A percentile compares a stretch with the other conserved stretches of the same genome.
phyloP scores from a whole-genome alignment of 352 stramenopile species.

The Phytophthora podocarpi region DNA sequence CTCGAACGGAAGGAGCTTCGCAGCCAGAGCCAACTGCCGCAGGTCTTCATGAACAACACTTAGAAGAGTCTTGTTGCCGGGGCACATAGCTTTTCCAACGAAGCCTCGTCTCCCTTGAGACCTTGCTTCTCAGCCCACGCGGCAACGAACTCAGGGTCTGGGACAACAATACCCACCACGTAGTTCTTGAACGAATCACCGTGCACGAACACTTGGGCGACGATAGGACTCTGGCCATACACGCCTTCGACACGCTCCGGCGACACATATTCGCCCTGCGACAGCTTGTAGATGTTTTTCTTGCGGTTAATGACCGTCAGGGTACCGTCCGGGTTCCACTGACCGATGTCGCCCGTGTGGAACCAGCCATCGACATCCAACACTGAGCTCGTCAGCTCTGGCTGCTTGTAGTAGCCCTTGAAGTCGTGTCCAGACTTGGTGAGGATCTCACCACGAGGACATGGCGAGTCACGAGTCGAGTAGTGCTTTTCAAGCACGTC shows the following conservation, averaged over 20 bases:
- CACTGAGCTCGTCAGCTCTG: conserved; percentile 83
- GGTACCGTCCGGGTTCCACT: conserved; percentile 91
- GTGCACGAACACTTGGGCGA: conserved; percentile 94
- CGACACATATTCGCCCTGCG: conserved; percentile 95
- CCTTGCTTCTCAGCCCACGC: conserved; percentile 43
- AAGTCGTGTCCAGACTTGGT: conserved; percentile 73
- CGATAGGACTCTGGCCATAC: conserved; percentile 89
- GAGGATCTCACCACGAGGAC: conserved; percentile 46
- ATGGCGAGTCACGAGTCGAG: conserved; percentile 56
- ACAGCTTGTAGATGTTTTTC: conserved; percentile 94
- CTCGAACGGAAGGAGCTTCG: conserved; percentile 93
- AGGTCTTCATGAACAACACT: conserved; percentile 39
- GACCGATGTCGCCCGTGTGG: conserved; percentile 94
- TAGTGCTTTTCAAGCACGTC: conserved; percentile 97
- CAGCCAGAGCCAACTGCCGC: conserved; percentile 47
- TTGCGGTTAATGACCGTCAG: conserved; percentile 88
- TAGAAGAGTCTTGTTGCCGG: conserved; percentile 40
- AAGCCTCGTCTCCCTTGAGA: conserved; percentile 31
- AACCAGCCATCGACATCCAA: conserved; percentile 93
- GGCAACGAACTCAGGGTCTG: conserved; percentile 59
- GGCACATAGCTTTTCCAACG: conserved; percentile 31
- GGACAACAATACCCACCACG: conserved; percentile 92
- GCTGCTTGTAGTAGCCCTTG: conserved; percentile 93
- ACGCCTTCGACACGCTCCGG: conserved; percentile 95
- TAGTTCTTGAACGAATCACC: conserved; percentile 93